phyloP scores from a whole-genome alignment of 306 rosid genomes.

The Astragalus membranaceus region DNA sequence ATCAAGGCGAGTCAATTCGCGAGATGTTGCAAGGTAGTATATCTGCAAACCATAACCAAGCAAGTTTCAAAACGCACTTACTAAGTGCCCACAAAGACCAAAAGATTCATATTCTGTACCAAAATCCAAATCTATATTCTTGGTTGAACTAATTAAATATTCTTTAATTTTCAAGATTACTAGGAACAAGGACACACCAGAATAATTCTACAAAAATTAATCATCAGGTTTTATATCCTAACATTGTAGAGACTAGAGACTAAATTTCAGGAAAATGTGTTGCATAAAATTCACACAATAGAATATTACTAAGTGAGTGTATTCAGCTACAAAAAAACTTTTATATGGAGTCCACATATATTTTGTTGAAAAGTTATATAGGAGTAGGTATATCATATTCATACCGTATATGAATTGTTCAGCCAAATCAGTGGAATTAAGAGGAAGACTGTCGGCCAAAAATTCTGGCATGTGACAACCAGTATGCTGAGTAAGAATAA shows the following conservation, averaged over 20 bases:
- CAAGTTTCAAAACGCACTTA: background rate
- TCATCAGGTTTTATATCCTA: background rate
- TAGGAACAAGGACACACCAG: background rate
- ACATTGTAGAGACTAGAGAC: too few relatives aligned
- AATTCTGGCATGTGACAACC: conserved; percentile 55
- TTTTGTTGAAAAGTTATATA: background rate
- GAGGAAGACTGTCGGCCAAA: conserved; percentile 78
- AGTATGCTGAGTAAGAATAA: conserved; percentile 43
- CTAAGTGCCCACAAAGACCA: too few relatives aligned
- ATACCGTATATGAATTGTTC: conserved; percentile 80
- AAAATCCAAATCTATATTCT: background rate
- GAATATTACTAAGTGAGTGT: too few relatives aligned
- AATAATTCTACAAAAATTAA: background rate
- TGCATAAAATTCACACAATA: too few relatives aligned
- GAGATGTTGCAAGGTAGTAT: conserved; percentile 68
- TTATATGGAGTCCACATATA: background rate
- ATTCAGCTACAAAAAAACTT: too few relatives aligned
- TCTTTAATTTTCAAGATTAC: background rate
- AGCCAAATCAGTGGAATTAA: conserved; percentile 70
- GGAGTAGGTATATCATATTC: conserved; percentile 37
- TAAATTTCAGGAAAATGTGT: too few relatives aligned
- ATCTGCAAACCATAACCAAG: conserved; percentile 39
- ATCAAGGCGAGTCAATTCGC: conserved; percentile 78
- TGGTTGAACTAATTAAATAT: background rate
- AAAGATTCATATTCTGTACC: background rate